Evolutionary conservation across 225 moss, liverwort and hornwort species (phyloP), one percentile per base, ranked within the genome.

Genomic region (Marchantia polymorpha): DNA sequence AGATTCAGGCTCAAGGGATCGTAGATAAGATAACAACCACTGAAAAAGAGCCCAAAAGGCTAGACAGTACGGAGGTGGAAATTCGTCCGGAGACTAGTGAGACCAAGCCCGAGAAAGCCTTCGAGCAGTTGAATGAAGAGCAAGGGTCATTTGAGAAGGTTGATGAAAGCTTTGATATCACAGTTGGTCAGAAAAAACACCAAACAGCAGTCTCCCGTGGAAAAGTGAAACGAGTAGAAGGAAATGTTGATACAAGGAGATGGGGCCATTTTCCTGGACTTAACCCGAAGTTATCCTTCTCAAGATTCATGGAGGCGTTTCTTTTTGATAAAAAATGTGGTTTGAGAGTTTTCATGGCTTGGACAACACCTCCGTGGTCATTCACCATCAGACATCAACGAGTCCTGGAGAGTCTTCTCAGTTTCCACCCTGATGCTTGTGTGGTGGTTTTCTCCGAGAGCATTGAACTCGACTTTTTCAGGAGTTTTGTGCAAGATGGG

Each of bases 311-410:
- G 86, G 86, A 88, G 66, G 79, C 82, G 65, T 93, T 95, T 81
- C 79, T 91, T 54, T 86, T 82, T 79, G 86, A 91, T 80, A 83
- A 90, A 65, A 87, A 79, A 55, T 99, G 97, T 81, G 81, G 91
- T 11, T 7, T 92, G 79, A 90, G 86, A 52, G 84, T 99, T 39
- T 99, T 99, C 68, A 92, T 95, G 95, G 91, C 85, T 11, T 99
- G 97, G 97, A 95, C 88, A 75, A 95, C 93, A 60, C 89, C 95
- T 83, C 81, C 86, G 31, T 99, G 97, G 97, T 87, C 92, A 46
- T 93, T 91, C 80, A 99, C 95, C 46, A 91, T 94, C 13, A 87
- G 97, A 78, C 92, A 99, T 84, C 92, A 93, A 81, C 91, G 97
- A 60, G 91, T 85, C 58, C 83, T 99, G 83, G 97, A 99, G 87